These are phyloP conservation scores for Tetracentron sinense DNA, from an alignment of 164 flowering plant species.

Conservation along the genomic window DNA sequence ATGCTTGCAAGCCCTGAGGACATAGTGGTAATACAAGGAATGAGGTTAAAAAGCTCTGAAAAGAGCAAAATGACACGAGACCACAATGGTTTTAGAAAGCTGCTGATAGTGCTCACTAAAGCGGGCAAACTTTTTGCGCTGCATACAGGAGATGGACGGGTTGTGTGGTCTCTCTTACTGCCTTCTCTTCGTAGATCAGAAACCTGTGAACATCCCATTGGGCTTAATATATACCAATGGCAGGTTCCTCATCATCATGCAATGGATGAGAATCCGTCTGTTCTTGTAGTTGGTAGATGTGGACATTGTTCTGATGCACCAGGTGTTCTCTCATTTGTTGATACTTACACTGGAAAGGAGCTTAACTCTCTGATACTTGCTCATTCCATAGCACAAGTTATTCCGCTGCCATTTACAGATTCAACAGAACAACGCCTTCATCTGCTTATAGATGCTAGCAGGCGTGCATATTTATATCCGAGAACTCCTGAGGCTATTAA, in stretches of 20 bases:
- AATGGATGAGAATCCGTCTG: conserved; percentile 86
- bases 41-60: conserved; percentile 81
- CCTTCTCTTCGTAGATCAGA: conserved; percentile 59
- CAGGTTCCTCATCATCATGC: conserved; percentile 97
- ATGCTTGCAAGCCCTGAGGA: conserved; percentile 96
- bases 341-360: conserved; percentile 81
- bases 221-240: conserved; percentile 76
- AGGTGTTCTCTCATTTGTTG: conserved; percentile 81
- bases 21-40: conserved; percentile 71
- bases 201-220: conserved; percentile 53
- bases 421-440: conserved; percentile 85
- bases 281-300: conserved; percentile 86
- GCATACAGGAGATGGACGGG: conserved; percentile 93
- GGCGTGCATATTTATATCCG: conserved; percentile 69
- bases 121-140: conserved; percentile 83
- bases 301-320: conserved; percentile 43
- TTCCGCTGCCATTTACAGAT: conserved; percentile 82
- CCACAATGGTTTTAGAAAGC: conserved; percentile 89
- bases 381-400: conserved; percentile 65
- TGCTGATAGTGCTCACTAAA: conserved; percentile 84
- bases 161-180: conserved; percentile 80
- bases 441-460: conserved; percentile 56
- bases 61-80: conserved; percentile 95
- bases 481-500: conserved; percentile 60
- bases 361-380: conserved; percentile 36